A percentile compares a stretch with the other conserved stretches of the same genome.
Evolutionary conservation across 352 stramenopile genomes (phyloP).

Genomic region (Phytophthora chlamydospora): DNA sequence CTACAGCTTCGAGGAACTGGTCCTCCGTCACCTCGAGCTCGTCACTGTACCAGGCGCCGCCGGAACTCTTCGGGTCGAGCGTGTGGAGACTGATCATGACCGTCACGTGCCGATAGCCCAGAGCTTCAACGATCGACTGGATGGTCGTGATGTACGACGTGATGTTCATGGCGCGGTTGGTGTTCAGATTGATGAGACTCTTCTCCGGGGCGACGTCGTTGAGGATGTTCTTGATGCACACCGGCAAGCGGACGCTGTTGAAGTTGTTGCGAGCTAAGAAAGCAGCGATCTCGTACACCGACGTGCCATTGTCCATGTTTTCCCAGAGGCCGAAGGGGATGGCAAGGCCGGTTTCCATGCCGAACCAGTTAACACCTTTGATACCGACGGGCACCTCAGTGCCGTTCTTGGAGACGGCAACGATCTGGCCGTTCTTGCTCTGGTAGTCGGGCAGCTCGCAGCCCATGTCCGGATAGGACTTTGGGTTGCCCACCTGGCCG

Average conservation of each 20-base stretch:
- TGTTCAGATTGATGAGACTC: slow-evolving; percentile 64
- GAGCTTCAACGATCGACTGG: slow-evolving; percentile 57
- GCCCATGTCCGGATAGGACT: slow-evolving; percentile 52
- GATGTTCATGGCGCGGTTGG: slow-evolving; percentile 70
- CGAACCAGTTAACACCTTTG: slow-evolving; percentile 81
- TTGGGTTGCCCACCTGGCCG: slow-evolving; percentile 59
- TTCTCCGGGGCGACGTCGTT: slow-evolving; percentile 50
- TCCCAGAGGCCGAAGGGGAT: slow-evolving; percentile 77
- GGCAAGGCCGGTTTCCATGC: slow-evolving; percentile 64
- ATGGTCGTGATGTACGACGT: slow-evolving; percentile 65
- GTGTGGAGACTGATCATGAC: slow-evolving; percentile 79
- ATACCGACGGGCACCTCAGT: slow-evolving; percentile 59
- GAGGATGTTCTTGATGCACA: slow-evolving; percentile 69
- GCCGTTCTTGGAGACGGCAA: slow-evolving; percentile 54
- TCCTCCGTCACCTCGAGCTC: slow-evolving; percentile 56
- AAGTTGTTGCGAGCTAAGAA: slow-evolving; percentile 76
- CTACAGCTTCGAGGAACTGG: slow-evolving; percentile 56
- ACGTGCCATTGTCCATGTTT: slow-evolving; percentile 69
- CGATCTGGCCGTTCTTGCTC: slow-evolving; percentile 62
- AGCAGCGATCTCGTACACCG: slow-evolving; percentile 62
- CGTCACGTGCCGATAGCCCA: slow-evolving; percentile 62
- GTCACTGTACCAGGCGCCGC: slow-evolving; percentile 66
- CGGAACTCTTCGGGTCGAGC: slow-evolving; percentile 47
- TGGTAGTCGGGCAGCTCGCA: slow-evolving; percentile 66
- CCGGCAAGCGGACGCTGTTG: slow-evolving; percentile 62